These are phyloP conservation scores for Phytophthora sansomeana DNA, from an alignment of 352 stramenopile genomes.

Conservation along the genomic window DNA sequence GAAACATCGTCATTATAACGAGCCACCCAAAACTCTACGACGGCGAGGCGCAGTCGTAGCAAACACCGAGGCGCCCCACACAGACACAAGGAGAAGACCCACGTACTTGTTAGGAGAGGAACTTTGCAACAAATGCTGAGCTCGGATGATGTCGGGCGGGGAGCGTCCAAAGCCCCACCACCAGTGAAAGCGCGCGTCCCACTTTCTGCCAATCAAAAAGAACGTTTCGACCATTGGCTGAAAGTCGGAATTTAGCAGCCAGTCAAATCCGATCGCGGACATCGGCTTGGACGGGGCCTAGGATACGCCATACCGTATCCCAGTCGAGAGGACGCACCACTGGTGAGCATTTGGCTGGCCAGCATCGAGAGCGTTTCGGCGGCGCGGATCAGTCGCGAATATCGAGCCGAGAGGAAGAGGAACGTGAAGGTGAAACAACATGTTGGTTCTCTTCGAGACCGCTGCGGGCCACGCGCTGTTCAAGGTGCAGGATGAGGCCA, in stretches of 20 bases:
- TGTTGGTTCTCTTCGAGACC: conserved; percentile 99
- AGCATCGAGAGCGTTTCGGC: conserved; percentile 6
- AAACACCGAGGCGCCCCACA: conserved; percentile 26
- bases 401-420: conserved; percentile 22
- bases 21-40: conserved; percentile 39
- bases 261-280: conserved; percentile 29
- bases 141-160: not conserved
- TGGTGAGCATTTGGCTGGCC: conserved; percentile 20
- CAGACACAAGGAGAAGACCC: conserved; percentile 26
- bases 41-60: conserved; percentile 9
- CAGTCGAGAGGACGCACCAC: not conserved
- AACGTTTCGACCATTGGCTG: conserved; percentile 21
- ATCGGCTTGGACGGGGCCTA: conserved; percentile 18
- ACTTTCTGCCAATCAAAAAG: conserved; percentile 30
- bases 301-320: not conserved
- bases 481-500: conserved; percentile 97
- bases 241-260: conserved; percentile 40
- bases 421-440: conserved; percentile 48
- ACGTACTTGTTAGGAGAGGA: conserved; percentile 89
- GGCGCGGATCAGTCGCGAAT: conserved; percentile 44
- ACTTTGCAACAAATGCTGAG: conserved; percentile 88
- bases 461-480: conserved; percentile 99
- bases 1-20: conserved; percentile 70
- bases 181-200: conserved; percentile 49
- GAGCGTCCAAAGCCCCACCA: conserved; percentile 27